Base-by-base conservation (phyloP, 2,329 filamentous ascomycete species). In the Calonectria montana region DNA sequence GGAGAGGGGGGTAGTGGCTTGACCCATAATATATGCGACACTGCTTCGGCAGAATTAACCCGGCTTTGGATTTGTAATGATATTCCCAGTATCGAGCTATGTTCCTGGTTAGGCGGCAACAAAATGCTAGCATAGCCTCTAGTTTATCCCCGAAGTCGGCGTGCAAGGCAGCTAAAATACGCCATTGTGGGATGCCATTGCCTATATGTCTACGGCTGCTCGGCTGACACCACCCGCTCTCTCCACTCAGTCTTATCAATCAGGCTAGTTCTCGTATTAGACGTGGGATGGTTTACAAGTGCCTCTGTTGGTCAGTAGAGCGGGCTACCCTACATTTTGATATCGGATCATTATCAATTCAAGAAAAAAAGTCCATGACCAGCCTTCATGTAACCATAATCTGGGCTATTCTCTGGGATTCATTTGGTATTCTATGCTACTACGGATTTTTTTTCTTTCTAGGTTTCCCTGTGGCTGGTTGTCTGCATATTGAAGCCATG, bases 31-130 rank as follows among this genome's bases (percentile, higher is more conserved):
- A 43, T 61, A 21, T 69, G 67, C 48, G 67, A 31, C 39, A 27
- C 25, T 27, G 21, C 3, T 25, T 27, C 48, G 50, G 65, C 25
- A 69, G 31, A 57, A 50, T 25, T 21, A 63, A 47, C 27, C 53
- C 43, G n/a, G 16, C 21, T 29, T 48, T 64, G 13, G 15, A 66
- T 70, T 66, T 66, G 68, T 70, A 66, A 70, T 66, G 7, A n/a
- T 18, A 23, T 61, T 50, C 37, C n/a, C 8, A 25, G 47, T 61
- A 13, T 27, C 27, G 31, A 48, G 31, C 13, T 31, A 18, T 43
- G 21, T 55, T 31, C 27, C 65, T 41, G 45, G 31, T 31, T 39
- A 62, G 45, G 45, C 53, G 25, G 31, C 21, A 25, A 15, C 35
- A 6, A 21, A n/a, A 47, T 16, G 16, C 21, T n/a, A 16, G 65